Conservation (phyloP, 495 filamentous ascomycete genomes). For the Jackrogersella multiformis region DNA sequence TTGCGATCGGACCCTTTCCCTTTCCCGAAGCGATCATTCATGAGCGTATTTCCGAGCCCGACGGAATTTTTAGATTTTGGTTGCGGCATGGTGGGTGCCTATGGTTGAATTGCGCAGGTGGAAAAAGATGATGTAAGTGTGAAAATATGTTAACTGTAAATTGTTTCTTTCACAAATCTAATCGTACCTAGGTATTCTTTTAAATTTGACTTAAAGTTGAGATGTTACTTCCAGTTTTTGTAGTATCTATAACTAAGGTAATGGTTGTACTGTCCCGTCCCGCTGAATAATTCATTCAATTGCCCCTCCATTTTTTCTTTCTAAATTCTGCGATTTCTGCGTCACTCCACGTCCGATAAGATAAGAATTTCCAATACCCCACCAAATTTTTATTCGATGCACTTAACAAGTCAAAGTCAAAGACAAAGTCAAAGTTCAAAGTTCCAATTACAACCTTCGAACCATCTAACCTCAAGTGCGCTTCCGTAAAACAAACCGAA, state of each 20-base stretch:
- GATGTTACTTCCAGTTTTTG: constrained; percentile 15
- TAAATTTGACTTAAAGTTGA: neutral
- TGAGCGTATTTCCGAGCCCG: constrained; percentile 83
- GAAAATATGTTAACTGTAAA: neutral
- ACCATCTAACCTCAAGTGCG: neutral
- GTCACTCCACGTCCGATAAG: constrained; percentile 42
- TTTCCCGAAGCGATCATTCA: constrained; percentile 93
- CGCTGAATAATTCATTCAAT: constrained; percentile 54
- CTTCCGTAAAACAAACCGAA: too few species aligned
- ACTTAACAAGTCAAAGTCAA: neutral
- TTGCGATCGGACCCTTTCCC: constrained; percentile 76
- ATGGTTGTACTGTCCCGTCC: too few species aligned
- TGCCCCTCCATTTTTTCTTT: constrained; percentile 47
- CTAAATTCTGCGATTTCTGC: constrained; percentile 29
- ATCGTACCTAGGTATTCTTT: neutral
- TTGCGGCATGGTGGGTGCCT: constrained; percentile 73
- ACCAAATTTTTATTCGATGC: constrained; percentile 56
- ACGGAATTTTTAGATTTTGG: constrained; percentile 95
- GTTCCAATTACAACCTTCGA: too few species aligned
- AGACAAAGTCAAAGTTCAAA: too few species aligned
- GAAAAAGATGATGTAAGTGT: neutral
- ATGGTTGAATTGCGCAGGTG: neutral
- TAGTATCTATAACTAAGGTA: constrained; percentile 27
- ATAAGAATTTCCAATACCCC: constrained; percentile 47
- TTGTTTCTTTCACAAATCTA: constrained; percentile 2